Conservation (phyloP, 2,329 filamentous ascomycete genomes). For the Paraphoma sp. region DNA sequence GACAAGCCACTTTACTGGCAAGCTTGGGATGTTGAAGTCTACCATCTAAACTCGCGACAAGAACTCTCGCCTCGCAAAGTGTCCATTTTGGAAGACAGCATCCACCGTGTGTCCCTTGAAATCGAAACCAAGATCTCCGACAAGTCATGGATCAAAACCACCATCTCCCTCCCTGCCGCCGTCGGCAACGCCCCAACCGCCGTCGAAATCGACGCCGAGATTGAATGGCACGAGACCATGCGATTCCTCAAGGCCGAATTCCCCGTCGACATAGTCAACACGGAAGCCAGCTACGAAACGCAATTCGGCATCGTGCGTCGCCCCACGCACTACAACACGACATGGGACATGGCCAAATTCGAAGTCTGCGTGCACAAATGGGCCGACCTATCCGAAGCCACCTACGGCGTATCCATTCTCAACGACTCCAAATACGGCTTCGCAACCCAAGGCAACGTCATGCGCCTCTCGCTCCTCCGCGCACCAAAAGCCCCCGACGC, state of each 20-base stretch:
- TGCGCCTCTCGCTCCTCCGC: conserved; percentile 86
- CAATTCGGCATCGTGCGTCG: conserved; percentile 88
- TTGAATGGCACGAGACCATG: conserved; percentile 98
- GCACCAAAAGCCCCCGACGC: conserved; percentile 92
- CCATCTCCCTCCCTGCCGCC: conserved; percentile 77
- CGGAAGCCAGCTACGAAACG: conserved; percentile 92
- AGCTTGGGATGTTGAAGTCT: conserved; percentile 98
- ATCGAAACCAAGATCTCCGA: conserved; percentile 89
- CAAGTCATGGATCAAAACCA: conserved; percentile 83
- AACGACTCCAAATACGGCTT: conserved; percentile 98
- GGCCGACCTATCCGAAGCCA: conserved; percentile 86
- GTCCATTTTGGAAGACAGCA: conserved; percentile 72
- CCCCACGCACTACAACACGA: conserved; percentile 97
- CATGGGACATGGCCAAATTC: conserved; percentile 97
- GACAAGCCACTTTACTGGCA: conserved; percentile 98
- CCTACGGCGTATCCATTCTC: conserved; percentile 88
- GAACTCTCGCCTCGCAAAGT: conserved; percentile 75
- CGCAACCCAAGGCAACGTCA: conserved; percentile 84
- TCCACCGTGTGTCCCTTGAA: conserved; percentile 79
- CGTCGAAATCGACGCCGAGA: conserved; percentile 80
- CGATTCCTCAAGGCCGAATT: conserved; percentile 99
- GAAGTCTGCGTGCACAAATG: conserved; percentile 97
- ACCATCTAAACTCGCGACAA: conserved; percentile 84
- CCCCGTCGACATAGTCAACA: conserved; percentile 88
- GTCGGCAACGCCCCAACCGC: conserved; percentile 70